A percentile compares a stretch with the other conserved stretches of the same genome.
Evolutionary conservation across 345 rosid species (phyloP).

Genomic region (Barbarea vulgaris): DNA sequence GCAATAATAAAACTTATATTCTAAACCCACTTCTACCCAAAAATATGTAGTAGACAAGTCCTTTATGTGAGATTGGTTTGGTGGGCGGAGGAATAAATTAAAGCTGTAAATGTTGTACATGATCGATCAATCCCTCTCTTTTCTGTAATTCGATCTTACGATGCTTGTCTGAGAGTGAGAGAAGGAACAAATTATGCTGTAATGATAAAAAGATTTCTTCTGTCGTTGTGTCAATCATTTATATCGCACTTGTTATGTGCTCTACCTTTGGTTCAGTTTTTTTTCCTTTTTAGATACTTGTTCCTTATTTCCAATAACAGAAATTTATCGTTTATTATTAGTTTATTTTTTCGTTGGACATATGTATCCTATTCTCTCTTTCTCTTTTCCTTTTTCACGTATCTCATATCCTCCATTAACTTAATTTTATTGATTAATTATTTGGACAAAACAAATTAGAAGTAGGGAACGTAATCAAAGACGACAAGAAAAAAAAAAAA

Average conservation of each 20-base stretch:
- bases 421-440: background rate
- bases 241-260: conserved; percentile 36
- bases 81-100: conserved; percentile 43
- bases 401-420: conserved; percentile 12
- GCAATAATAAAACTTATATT: conserved; percentile 38
- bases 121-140: conserved; percentile 27
- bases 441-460: background rate
- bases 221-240: conserved; percentile 40
- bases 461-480: no score
- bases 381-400: background rate
- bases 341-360: conserved; percentile 6
- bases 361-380: conserved; percentile 13
- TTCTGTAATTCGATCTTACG: conserved; percentile 27
- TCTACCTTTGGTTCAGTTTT: conserved; percentile 34
- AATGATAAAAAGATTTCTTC: conserved; percentile 29
- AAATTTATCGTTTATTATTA: conserved; percentile 29
- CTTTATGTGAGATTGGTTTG: conserved; percentile 28
- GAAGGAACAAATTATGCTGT: conserved; percentile 29
- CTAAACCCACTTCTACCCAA: conserved; percentile 41
- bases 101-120: conserved; percentile 10
- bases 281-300: conserved; percentile 38
- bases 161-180: conserved; percentile 37
- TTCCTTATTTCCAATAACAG: conserved; percentile 38
- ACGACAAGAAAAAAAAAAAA: no score
- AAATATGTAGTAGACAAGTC: conserved; percentile 30